Base-by-base conservation (phyloP, 2,329 filamentous ascomycete genomes). In the Cladosporium halotolerans region DNA sequence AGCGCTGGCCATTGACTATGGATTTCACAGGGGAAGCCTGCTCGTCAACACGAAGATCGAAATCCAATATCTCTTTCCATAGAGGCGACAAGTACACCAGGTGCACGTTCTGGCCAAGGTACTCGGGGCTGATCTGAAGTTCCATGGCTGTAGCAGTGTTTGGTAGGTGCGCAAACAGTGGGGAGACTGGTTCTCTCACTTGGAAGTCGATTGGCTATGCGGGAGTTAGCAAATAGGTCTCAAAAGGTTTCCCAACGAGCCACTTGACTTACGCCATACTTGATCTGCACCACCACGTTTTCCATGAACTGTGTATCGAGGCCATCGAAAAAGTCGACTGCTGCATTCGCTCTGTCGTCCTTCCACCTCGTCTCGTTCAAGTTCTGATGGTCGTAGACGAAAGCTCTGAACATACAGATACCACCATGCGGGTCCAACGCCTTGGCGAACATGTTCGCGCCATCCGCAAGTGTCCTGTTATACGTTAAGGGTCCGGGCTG, bases 271-370 rank as follows among this genome's bases (percentile, higher is more conserved):
- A 28, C 23, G 3, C 85, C 85, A 57, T 84, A 86, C 67, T 88
- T 89, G 68, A 88, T 83, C 63, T 89, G 85, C 2, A 88, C 75
- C 0, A 88, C 75, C 0, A 88, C 84, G 44, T 88, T 88, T 43
- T 84, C 80, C 18, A 84, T 81, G 53, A 88, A 88, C 55, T 82
- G 66, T 4, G 76, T 79, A 60, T 88, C 85, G 0, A 88, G 74
- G 0, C 75, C 73, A 13, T 79, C 72, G 66, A 88, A 88, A 67
- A 80, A 86, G 1, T 88, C 74, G 0, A 86, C 82, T 0, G 83
- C 83, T 0, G 83, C 85, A 52, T 86, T 87, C 1, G 85, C 85
- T 2, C 85, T 79, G 64, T 88, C 85, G 1, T 77, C 78, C 47
- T 77, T 80, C 83, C 83, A 87, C 64, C 84, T 74, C 0, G 73